Evolutionary conservation across 2,329 filamentous ascomycete species (phyloP).

Genomic region (Curvularia sp.): DNA sequence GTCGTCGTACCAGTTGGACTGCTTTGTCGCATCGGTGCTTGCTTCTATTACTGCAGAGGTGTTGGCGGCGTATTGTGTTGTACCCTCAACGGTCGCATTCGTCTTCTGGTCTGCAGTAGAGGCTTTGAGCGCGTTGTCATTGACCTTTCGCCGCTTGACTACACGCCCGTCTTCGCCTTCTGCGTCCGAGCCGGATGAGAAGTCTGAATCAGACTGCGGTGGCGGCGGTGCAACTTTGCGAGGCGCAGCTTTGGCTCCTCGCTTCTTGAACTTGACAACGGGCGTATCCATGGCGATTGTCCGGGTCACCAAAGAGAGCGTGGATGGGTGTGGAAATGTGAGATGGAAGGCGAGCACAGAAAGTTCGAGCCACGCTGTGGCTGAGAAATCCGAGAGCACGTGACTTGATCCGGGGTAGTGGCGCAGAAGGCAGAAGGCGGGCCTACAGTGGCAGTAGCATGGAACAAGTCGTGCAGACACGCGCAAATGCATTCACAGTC

Average conservation of each 20-base stretch:
- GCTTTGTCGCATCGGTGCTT: constrained; percentile 88
- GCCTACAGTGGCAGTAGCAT: too few relatives aligned
- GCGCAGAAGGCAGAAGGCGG: constrained; percentile 4
- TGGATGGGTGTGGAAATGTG: constrained; percentile 4
- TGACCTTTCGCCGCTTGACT: constrained; percentile 80
- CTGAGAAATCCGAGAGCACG: constrained; percentile 31
- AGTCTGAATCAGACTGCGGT: constrained; percentile 62
- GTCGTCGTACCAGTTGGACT: constrained; percentile 88
- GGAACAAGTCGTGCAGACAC: neutral
- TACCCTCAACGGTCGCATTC: constrained; percentile 48
- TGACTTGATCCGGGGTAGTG: constrained; percentile 23
- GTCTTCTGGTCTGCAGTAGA: constrained; percentile 63
- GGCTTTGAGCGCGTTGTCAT: constrained; percentile 69
- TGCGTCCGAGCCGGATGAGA: constrained; percentile 76
- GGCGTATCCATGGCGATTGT: constrained; percentile 54
- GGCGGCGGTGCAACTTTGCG: constrained; percentile 86
- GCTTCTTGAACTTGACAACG: constrained; percentile 83
- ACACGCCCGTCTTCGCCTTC: constrained; percentile 70
- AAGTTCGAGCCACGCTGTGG: constrained; percentile 36
- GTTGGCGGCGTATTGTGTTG: constrained; percentile 67
- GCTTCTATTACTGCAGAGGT: constrained; percentile 68
- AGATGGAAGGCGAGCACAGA: constrained; percentile 18
- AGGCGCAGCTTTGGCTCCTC: constrained; percentile 76
- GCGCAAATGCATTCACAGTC: neutral
- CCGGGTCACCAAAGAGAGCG: neutral